A percentile compares a stretch with the other conserved stretches of the same genome.
Evolutionary conservation across 2,329 filamentous ascomycete genomes (phyloP).

Genomic region (Ceratocystis huliohia): DNA sequence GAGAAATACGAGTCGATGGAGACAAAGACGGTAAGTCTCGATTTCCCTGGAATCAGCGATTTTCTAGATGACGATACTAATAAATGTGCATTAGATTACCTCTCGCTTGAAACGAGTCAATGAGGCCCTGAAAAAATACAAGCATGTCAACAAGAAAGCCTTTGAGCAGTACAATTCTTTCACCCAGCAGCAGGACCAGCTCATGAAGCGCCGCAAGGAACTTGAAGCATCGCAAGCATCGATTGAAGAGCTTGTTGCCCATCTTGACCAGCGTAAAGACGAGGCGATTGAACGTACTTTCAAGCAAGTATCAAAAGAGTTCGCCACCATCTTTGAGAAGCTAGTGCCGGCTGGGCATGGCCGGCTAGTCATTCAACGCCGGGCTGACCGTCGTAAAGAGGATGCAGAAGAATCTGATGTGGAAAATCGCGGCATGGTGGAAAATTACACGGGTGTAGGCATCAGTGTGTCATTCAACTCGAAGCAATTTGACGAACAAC

Average conservation of each 20-base stretch:
- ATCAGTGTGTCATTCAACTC: conserved; percentile 98
- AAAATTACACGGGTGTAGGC: conserved; percentile 92
- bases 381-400: conserved; percentile 56
- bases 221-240: conserved; percentile 74
- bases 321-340: conserved; percentile 84
- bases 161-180: conserved; percentile 99
- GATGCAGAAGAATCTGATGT: conserved; percentile 54
- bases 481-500: conserved; percentile 87
- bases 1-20: conserved; percentile 79
- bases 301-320: conserved; percentile 91
- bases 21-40: conserved; percentile 51
- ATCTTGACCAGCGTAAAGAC: conserved; percentile 89
- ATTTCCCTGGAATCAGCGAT: neutral
- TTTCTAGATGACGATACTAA: neutral
- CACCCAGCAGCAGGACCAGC: conserved; percentile 75
- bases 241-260: conserved; percentile 83
- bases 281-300: conserved; percentile 97
- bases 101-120: conserved; percentile 76
- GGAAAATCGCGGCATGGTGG: conserved; percentile 59
- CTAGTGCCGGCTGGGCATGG: conserved; percentile 90
- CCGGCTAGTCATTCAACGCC: conserved; percentile 81
- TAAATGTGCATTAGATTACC: conserved; percentile 36
- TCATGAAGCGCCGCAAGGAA: conserved; percentile 74
- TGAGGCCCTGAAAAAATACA: conserved; percentile 87
- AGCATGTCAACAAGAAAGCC: conserved; percentile 97